A percentile compares a stretch with the other conserved stretches of the same genome.
These are phyloP conservation scores for Plasmodium knowlesi DNA, from an alignment of 169 alveolate genomes.

Conservation along the genomic window DNA sequence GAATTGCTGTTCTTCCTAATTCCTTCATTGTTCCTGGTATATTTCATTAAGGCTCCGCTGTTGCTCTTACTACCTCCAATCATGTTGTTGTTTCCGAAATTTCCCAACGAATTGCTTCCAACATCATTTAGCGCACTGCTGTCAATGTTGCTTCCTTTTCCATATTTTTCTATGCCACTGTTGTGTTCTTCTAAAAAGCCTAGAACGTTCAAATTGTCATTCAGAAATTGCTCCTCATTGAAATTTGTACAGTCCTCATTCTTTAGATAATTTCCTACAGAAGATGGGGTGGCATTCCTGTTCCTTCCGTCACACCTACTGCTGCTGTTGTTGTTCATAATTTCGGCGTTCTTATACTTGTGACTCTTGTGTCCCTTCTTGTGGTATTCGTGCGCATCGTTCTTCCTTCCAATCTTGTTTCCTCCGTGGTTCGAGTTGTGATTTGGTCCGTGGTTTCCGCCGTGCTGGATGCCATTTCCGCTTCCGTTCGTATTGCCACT, in stretches of 20 bases:
- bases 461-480: neutral
- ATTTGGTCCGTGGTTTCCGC: neutral
- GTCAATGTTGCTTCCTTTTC: neutral
- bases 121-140: neutral
- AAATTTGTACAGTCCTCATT: conserved; percentile 25
- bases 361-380: neutral
- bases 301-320: neutral
- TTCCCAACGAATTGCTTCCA: conserved; percentile 6
- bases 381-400: conserved; percentile 1
- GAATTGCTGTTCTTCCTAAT: neutral
- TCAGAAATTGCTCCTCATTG: conserved; percentile 55
- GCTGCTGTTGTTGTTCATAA: neutral
- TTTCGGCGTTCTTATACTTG: neutral
- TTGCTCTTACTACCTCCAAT: neutral
- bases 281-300: conserved; percentile 6
- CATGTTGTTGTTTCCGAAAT: neutral
- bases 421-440: neutral
- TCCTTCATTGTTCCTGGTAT: neutral
- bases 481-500: neutral
- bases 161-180: conserved; percentile 20
- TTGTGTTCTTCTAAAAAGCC: conserved; percentile 31
- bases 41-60: neutral
- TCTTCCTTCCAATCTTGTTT: neutral
- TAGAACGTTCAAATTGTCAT: conserved; percentile 36
- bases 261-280: conserved; percentile 6